Conservation (phyloP, 1,139 yeast species). For the Yamadazyma dushanensis region DNA sequence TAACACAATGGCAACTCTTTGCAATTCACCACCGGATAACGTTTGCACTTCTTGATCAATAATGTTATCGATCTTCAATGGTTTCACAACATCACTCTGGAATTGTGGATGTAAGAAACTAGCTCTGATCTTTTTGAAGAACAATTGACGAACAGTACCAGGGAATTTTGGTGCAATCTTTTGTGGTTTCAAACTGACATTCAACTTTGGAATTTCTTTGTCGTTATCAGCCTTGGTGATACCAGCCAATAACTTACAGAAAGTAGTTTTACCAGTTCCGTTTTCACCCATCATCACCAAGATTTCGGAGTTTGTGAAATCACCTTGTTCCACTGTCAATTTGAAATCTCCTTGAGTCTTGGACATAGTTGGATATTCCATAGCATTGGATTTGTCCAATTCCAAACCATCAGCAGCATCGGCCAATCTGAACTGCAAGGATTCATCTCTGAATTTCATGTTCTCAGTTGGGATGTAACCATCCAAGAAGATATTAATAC, state of each 20-base stretch:
- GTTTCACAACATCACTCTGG: slow-evolving; percentile 97
- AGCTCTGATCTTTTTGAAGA: slow-evolving; percentile 93
- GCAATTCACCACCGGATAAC: slow-evolving; percentile 98
- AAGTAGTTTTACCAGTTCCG: slow-evolving; percentile 98
- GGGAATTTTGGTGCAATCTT: slow-evolving; percentile 98
- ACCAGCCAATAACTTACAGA: slow-evolving; percentile 94
- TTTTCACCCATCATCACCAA: slow-evolving; percentile 99
- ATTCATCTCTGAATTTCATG: slow-evolving; percentile 93
- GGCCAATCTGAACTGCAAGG: slow-evolving; percentile 89
- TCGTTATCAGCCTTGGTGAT: slow-evolving; percentile 84
- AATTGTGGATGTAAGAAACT: slow-evolving; percentile 95
- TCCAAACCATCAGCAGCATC: slow-evolving; percentile 83
- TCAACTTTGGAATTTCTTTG: slow-evolving; percentile 76
- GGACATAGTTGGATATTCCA: slow-evolving; percentile 74
- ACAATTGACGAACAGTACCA: slow-evolving; percentile 96
- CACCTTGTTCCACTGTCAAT: slow-evolving; percentile 78
- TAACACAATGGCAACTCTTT: slow-evolving; percentile 96
- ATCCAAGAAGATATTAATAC: slow-evolving; percentile 95
- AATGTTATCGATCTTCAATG: slow-evolving; percentile 87
- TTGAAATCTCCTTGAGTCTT: slow-evolving; percentile 97
- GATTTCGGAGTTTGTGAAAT: slow-evolving; percentile 93
- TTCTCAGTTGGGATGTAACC: slow-evolving; percentile 98
- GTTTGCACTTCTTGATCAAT: slow-evolving; percentile 97
- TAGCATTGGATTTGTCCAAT: slow-evolving; percentile 77
- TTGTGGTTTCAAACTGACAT: slow-evolving; percentile 97